phyloP scores from a whole-genome alignment of 75 land plant genomes.

The Larix kaempferi region DNA sequence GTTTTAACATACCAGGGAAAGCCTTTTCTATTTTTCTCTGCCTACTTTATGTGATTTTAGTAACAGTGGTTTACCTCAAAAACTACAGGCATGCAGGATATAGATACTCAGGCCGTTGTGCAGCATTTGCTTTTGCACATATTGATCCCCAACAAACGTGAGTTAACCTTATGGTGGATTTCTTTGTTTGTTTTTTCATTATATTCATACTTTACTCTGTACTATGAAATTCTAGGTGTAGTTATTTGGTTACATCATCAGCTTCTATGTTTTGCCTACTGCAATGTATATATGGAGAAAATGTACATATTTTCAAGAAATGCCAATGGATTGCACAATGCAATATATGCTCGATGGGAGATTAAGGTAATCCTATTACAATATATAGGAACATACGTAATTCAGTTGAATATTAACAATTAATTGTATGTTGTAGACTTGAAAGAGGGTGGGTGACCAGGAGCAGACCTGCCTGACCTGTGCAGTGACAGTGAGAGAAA shows the following conservation, averaged over 20 bases:
- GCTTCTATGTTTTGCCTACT: too few relatives aligned
- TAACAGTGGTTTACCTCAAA: not conserved
- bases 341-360: not conserved
- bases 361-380: not conserved
- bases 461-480: not conserved
- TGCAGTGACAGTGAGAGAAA: not conserved
- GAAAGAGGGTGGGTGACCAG: not conserved
- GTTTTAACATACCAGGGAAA: not conserved
- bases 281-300: not conserved
- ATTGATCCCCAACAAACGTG: conserved; percentile 84
- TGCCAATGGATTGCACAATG: not conserved
- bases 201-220: not conserved
- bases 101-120: conserved; percentile 95
- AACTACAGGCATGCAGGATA: conserved; percentile 92
- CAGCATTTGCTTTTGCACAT: conserved; percentile 95
- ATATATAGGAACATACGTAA: not conserved
- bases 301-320: not conserved
- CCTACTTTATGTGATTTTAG: not conserved
- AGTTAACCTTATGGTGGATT: conserved; percentile 10
- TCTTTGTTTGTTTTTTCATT: not conserved
- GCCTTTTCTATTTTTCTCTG: not conserved
- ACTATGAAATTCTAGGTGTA: not conserved
- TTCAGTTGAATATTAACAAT: not conserved
- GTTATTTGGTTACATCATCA: not conserved
- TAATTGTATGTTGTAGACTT: not conserved